These are phyloP conservation scores for Ascodesmis nigricans DNA, from an alignment of 495 filamentous ascomycete genomes.

Conservation along the genomic window DNA sequence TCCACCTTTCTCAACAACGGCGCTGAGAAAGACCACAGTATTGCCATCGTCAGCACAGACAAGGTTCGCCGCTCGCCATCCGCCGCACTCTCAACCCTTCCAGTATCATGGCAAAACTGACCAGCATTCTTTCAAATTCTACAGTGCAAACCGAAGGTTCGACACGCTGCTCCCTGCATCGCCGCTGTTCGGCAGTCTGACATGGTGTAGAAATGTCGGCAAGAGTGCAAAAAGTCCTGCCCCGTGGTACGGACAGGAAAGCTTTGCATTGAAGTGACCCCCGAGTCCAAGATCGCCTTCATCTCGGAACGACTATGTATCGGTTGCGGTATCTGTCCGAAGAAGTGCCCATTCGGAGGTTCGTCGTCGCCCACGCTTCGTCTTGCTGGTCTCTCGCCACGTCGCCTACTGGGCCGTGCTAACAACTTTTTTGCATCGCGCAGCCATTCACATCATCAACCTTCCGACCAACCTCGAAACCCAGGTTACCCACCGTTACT, in stretches of 20 bases:
- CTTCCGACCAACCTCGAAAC: conserved; percentile 94
- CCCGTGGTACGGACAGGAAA: conserved; percentile 95
- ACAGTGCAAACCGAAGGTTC: conserved; percentile 94
- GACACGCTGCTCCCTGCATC: too few species aligned
- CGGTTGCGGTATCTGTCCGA: conserved; percentile 96
- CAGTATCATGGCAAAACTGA: conserved; percentile 3
- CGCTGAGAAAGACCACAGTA: conserved; percentile 40
- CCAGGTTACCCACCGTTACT: conserved; percentile 94
- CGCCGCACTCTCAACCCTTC: too few species aligned
- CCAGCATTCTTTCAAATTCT: conserved; percentile 22
- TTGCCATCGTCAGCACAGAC: conserved; percentile 93
- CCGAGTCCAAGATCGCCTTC: conserved; percentile 87
- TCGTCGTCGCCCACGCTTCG: too few species aligned
- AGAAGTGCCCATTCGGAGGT: conserved; percentile 89
- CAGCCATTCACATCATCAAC: conserved; percentile 96
- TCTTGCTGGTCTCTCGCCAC: too few species aligned
- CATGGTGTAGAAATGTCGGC: conserved; percentile 54
- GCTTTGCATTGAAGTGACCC: conserved; percentile 83
- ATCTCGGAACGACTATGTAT: conserved; percentile 90
- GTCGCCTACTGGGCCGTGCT: too few species aligned
- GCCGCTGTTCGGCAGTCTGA: conserved; percentile 2
- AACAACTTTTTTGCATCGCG: background rate
- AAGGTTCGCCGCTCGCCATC: conserved; percentile 74
- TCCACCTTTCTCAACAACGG: conserved; percentile 18
- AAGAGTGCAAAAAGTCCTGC: conserved; percentile 98